Percentiles rank a stretch among this genome's conserved stretches.
phyloP scores from a whole-genome alignment of 345 rosid genomes.

The Melaleuca quinquenervia region DNA sequence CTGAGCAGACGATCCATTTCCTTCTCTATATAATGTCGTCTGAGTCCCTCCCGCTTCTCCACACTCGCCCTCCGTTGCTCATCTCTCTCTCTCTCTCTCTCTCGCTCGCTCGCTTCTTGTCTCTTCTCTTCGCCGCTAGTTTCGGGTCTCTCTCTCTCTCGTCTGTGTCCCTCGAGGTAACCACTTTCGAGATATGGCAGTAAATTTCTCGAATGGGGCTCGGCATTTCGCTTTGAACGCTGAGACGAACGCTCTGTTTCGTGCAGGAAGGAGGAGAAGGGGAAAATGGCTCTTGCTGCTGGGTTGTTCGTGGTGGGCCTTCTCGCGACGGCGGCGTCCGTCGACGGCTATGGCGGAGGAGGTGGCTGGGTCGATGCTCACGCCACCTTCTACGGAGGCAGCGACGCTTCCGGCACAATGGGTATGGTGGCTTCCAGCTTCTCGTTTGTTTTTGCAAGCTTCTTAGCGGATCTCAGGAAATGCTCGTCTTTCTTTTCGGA shows the following conservation, averaged over 20 bases:
- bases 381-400: slow-evolving; percentile 50
- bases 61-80: neutral
- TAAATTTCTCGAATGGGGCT: neutral
- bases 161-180: neutral
- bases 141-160: neutral
- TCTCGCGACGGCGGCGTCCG: slow-evolving; percentile 42
- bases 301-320: slow-evolving; percentile 26
- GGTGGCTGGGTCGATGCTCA: slow-evolving; percentile 22
- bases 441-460: neutral
- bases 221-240: neutral
- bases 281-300: slow-evolving; percentile 27
- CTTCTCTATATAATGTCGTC: neutral
- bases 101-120: neutral
- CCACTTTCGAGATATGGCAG: neutral
- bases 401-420: slow-evolving; percentile 55
- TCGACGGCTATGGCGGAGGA: slow-evolving; percentile 28
- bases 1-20: no score
- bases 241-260: neutral
- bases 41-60: neutral
- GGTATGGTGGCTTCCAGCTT: slow-evolving; percentile 8
- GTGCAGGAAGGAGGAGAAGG: neutral
- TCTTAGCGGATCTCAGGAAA: neutral
- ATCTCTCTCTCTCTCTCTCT: neutral
- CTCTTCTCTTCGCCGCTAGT: neutral
- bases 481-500: neutral